Evolutionary conservation across 2,329 filamentous ascomycete species (phyloP).

Genomic region (Fusarium liriodendri): DNA sequence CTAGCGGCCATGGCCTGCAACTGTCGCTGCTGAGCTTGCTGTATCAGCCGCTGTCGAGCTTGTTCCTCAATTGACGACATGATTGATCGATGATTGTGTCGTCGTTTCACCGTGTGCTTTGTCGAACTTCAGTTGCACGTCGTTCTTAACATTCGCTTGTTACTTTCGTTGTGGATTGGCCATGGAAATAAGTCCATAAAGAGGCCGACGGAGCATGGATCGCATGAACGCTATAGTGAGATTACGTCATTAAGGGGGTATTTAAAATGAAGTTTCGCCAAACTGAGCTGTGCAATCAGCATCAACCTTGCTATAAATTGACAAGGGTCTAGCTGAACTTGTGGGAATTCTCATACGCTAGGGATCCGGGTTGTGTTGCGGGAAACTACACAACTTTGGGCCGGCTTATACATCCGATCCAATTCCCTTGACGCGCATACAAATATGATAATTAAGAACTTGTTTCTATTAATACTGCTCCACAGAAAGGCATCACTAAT

Average conservation of each 20-base stretch:
- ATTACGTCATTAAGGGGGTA: not conserved
- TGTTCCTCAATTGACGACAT: conserved; percentile 5
- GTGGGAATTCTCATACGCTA: not conserved
- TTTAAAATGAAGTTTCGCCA: not conserved
- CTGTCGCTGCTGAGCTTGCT: conserved; percentile 5
- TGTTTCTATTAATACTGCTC: not conserved
- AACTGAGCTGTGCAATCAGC: not conserved
- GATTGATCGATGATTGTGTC: not conserved
- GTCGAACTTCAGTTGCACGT: not conserved
- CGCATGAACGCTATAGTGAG: not conserved
- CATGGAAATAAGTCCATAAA: not conserved
- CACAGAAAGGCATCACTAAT: not conserved
- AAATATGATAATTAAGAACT: accelerated
- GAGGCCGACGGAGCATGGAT: not conserved
- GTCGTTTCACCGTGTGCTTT: not conserved
- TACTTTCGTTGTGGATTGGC: not conserved
- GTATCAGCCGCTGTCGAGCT: conserved; percentile 1
- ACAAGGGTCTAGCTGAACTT: not conserved
- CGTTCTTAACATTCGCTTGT: not conserved
- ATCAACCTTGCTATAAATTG: not conserved
- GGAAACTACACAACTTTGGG: not conserved
- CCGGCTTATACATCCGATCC: not conserved
- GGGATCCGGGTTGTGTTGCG: not conserved
- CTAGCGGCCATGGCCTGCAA: conserved; percentile 1
- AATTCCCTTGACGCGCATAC: not conserved